Evolutionary conservation across 108 stramenopile genomes (phyloP).

Genomic region (Schizochytrium sp.): DNA sequence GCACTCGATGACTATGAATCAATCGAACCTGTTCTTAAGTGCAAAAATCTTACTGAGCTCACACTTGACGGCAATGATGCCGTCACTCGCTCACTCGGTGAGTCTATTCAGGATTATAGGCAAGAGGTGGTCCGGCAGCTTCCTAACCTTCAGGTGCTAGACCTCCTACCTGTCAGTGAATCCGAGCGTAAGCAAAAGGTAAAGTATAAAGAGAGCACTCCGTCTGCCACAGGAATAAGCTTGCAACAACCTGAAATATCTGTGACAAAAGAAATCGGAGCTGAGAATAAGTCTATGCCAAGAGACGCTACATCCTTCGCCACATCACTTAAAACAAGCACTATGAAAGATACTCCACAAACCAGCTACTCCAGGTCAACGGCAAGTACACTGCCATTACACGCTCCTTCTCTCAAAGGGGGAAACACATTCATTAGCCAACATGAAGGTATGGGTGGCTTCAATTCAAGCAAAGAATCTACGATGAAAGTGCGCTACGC

Average conservation of each 20-base stretch:
- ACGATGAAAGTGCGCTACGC: constrained; percentile 26
- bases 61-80: constrained; percentile 71
- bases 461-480: neutral
- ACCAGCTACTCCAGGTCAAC: no score
- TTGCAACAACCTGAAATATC: no score
- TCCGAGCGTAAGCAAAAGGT: neutral
- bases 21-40: constrained; percentile 55
- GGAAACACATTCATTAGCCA: no score
- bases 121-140: neutral
- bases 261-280: no score
- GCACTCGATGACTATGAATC: constrained; percentile 29
- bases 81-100: constrained; percentile 35
- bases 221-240: no score
- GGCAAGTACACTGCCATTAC: no score
- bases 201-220: no score
- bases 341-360: no score
- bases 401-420: no score
- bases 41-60: constrained; percentile 70
- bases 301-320: no score
- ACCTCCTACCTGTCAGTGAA: constrained; percentile 3
- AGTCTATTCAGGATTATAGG: neutral
- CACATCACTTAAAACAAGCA: no score
- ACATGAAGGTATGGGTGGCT: neutral
- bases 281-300: no score
- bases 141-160: constrained; percentile 19